A percentile compares a stretch with the other conserved stretches of the same genome.
Conservation (phyloP, 495 filamentous ascomycete genomes). For the Annulohypoxylon bovei region DNA sequence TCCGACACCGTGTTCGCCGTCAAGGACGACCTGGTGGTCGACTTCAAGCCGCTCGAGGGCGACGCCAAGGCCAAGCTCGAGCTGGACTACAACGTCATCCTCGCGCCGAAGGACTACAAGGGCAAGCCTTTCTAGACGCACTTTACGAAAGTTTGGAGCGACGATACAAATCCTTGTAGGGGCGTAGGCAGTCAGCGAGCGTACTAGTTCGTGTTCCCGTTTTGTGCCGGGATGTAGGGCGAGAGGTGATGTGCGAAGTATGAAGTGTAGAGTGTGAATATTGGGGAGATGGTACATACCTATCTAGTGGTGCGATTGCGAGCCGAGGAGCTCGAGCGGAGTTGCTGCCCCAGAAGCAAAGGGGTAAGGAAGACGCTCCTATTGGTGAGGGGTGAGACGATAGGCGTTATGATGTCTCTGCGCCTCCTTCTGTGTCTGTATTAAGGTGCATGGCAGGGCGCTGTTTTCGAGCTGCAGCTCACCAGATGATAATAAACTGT, state of each 20-base stretch:
- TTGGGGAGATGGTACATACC: too few relatives aligned
- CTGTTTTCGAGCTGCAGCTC: not conserved
- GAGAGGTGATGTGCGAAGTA: not conserved
- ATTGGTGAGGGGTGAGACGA: not conserved
- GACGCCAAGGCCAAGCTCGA: slow-evolving; percentile 75
- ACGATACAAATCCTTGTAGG: not conserved
- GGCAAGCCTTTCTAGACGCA: slow-evolving; percentile 47
- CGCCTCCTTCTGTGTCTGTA: slow-evolving; percentile 8
- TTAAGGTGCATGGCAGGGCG: not conserved
- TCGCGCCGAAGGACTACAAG: slow-evolving; percentile 63
- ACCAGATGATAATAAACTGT: slow-evolving; percentile 7
- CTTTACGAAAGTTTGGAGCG: not conserved
- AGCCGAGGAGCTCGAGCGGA: not conserved
- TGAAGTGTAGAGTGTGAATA: not conserved
- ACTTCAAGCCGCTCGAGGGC: slow-evolving; percentile 71
- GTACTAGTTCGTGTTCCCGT: not conserved
- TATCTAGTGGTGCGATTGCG: not conserved
- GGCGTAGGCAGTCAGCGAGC: not conserved
- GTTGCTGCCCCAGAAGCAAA: not conserved
- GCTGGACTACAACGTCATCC: slow-evolving; percentile 70
- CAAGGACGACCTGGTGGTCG: slow-evolving; percentile 78
- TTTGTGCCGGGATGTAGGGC: not conserved
- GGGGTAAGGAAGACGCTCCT: not conserved
- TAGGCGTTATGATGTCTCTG: not conserved
- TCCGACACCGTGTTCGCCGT: slow-evolving; percentile 84